Evolutionary conservation across 495 filamentous ascomycete species (phyloP), one percentile per base, ranked within the genome.

Genomic region (Echria macrotheca): DNA sequence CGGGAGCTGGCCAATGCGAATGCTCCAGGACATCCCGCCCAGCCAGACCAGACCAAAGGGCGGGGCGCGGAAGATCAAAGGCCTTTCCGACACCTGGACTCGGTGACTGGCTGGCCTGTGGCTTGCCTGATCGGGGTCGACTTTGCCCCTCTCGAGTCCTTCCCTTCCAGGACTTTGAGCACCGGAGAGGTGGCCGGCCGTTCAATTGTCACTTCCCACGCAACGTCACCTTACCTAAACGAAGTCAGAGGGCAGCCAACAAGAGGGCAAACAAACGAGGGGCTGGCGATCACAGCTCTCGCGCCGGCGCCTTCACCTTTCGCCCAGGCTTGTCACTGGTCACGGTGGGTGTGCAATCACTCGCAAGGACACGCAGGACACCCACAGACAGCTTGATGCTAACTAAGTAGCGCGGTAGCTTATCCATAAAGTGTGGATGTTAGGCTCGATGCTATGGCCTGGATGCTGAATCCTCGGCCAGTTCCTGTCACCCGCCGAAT

Each of bases 1-100:
- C 35, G 7, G 35, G 35, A 5, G 35, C 35, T 37, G 35, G 36
- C 42, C 25, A 21, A 44, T 44, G 42, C 32, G 42, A 44, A 31
- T 14, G 42, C 12, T 39, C 36, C 17, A 9, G 42, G 42, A 14
- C 42, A 24, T 26, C 25, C 12, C n/a, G 18, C 21, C 15, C 21
- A 23, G 19, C 36, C 39, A 24, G 39, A n/a, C 21, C 35, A 8
- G 10, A 37, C 35, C 17, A 41, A 44, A 44, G 18, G 26, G 42
- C 25, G 42, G 36, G 36, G 36, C 36, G 36, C 36, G 36, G 36
- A 39, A 39, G 9, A 17, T 3, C 36, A 14, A 39, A 39, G 14
- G 36, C n/a, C 36, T 4, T 39, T 39, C 36, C 36, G 36, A 8
- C 36, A 23, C 38, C 24, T 41, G 38, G 21, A 7, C 38, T 32